A percentile compares a stretch with the other conserved stretches of the same genome.
Evolutionary conservation across 2,329 filamentous ascomycete genomes (phyloP).

Genomic region (Colletotrichum spinosum): DNA sequence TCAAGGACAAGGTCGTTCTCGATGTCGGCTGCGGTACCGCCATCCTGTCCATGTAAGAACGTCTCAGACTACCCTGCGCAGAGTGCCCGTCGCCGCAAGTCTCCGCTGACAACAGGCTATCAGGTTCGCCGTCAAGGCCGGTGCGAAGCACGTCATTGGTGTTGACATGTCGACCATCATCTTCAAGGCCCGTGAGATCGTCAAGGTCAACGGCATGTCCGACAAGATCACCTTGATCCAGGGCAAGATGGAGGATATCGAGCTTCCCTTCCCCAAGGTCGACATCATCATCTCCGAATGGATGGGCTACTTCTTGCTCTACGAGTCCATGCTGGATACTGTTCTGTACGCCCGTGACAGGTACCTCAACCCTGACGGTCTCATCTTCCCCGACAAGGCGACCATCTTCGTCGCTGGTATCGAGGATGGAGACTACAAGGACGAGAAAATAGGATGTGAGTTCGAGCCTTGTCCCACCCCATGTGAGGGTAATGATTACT

Average conservation of each 20-base stretch:
- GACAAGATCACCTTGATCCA: constrained; percentile 98
- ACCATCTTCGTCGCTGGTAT: constrained; percentile 97
- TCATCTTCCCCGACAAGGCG: constrained; percentile 99
- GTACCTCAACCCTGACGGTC: constrained; percentile 86
- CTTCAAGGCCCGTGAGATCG: constrained; percentile 97
- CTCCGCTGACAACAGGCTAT: constrained; percentile 4
- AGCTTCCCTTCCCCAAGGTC: constrained; percentile 92
- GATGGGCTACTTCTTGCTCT: constrained; percentile 99
- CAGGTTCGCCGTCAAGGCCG: constrained; percentile 96
- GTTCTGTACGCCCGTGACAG: constrained; percentile 95
- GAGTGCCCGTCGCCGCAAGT: background rate
- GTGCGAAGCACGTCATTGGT: constrained; percentile 97
- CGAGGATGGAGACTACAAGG: constrained; percentile 99
- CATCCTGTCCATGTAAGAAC: constrained; percentile 93
- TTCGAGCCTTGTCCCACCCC: constrained; percentile 33
- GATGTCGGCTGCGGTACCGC: constrained; percentile 98
- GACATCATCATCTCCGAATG: constrained; percentile 99
- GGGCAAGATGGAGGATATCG: constrained; percentile 99
- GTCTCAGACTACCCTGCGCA: background rate
- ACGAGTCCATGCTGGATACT: constrained; percentile 99
- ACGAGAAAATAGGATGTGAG: constrained; percentile 99
- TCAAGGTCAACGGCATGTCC: constrained; percentile 88
- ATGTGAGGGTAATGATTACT: background rate
- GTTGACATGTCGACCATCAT: constrained; percentile 99
- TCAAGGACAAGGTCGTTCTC: constrained; percentile 86